Percentiles rank a stretch among this genome's conserved stretches.
Evolutionary conservation across 2,329 filamentous ascomycete species (phyloP).

Genomic region (Apiospora malaysiana): DNA sequence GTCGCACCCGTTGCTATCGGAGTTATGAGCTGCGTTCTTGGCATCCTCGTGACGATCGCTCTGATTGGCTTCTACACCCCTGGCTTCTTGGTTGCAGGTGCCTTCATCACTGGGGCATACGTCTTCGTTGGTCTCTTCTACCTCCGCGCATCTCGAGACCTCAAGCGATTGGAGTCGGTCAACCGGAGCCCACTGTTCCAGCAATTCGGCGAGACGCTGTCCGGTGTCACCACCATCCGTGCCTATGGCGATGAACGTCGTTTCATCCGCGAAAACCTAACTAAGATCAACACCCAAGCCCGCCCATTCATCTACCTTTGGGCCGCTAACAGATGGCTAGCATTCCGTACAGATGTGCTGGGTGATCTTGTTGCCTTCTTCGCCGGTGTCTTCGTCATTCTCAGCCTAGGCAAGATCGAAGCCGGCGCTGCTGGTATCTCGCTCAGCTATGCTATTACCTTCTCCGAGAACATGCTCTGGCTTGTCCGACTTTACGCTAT

Average conservation of each 20-base stretch:
- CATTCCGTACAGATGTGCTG: conserved; percentile 87
- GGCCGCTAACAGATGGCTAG: conserved; percentile 96
- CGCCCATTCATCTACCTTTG: conserved; percentile 96
- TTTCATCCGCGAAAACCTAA: conserved; percentile 90
- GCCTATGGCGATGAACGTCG: conserved; percentile 93
- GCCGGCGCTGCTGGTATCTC: conserved; percentile 92
- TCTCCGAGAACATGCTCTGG: conserved; percentile 97
- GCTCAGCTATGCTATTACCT: conserved; percentile 93
- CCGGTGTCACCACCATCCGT: conserved; percentile 93
- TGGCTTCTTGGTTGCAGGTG: conserved; percentile 83
- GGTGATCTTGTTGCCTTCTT: conserved; percentile 94
- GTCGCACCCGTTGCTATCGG: conserved; percentile 89
- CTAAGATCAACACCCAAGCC: conserved; percentile 86
- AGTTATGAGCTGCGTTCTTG: conserved; percentile 67
- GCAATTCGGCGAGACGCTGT: conserved; percentile 95
- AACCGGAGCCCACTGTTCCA: conserved; percentile 95
- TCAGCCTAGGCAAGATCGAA: conserved; percentile 82
- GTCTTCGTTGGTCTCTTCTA: conserved; percentile 86
- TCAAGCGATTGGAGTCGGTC: conserved; percentile 93
- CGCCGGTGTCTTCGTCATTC: conserved; percentile 87
- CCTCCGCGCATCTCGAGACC: conserved; percentile 87
- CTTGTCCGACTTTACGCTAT: conserved; percentile 90
- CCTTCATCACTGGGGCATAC: conserved; percentile 86
- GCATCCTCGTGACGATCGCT: conserved; percentile 81
- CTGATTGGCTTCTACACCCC: conserved; percentile 91